Evolutionary conservation across 2,329 filamentous ascomycete genomes (phyloP).

Genomic region (Monosporascus cannonballus): DNA sequence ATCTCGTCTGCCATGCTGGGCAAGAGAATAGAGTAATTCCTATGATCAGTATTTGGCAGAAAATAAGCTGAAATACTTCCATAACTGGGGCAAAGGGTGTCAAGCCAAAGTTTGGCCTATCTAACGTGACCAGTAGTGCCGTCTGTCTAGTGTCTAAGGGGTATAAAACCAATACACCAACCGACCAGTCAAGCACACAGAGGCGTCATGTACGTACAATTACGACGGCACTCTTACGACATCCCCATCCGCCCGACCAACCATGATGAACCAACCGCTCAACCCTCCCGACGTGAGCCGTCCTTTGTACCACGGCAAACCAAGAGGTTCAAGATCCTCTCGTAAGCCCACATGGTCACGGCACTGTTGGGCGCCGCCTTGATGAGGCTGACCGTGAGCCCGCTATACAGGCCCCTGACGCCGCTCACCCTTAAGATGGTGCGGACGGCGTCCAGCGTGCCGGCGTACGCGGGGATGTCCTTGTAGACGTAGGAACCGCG

Average conservation of each 20-base stretch:
- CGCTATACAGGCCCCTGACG: constrained; percentile 74
- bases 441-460: constrained; percentile 59
- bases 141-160: constrained; percentile 4
- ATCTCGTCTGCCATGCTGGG: no score
- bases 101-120: no score
- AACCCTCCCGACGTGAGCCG: not conserved
- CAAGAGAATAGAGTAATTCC: no score
- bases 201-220: not conserved
- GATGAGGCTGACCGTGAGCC: constrained; percentile 78
- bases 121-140: no score
- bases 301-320: constrained; percentile 22
- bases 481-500: constrained; percentile 71
- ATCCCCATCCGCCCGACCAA: no score
- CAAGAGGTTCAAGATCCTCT: constrained; percentile 62
- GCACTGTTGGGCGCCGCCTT: constrained; percentile 94
- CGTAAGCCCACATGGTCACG: constrained; percentile 93
- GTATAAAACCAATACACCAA: constrained; percentile 8
- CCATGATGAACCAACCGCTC: not conserved
- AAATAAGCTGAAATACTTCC: no score
- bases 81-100: no score
- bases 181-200: not conserved
- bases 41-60: no score
- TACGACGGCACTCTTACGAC: not conserved
- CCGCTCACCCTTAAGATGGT: constrained; percentile 70
- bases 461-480: constrained; percentile 80